Conservation (phyloP, 1,139 yeast genomes). For the Fermentozyma sake region DNA sequence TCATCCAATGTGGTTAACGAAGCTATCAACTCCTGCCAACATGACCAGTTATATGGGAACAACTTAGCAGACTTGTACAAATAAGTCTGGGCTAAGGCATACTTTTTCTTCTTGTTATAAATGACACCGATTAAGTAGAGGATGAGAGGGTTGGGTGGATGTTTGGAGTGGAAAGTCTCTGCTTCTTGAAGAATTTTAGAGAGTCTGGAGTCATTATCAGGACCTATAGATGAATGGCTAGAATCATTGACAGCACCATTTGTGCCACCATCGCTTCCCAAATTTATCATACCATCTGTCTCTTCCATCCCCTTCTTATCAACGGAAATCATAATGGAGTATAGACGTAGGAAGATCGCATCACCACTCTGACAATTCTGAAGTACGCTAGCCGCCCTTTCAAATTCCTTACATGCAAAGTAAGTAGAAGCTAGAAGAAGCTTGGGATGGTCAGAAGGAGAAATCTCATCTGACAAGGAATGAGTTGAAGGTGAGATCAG, state of each 20-base stretch:
- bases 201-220: conserved; percentile 23
- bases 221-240: conserved; percentile 7
- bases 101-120: conserved; percentile 58
- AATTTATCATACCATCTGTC: conserved; percentile 51
- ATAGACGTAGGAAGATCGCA: conserved; percentile 61
- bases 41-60: conserved; percentile 90
- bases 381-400: conserved; percentile 64
- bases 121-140: conserved; percentile 67
- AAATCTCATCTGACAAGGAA: conserved; percentile 8
- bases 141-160: conserved; percentile 52
- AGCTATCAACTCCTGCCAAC: conserved; percentile 79
- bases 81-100: conserved; percentile 52
- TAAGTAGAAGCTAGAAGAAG: conserved; percentile 65
- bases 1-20: conserved; percentile 65
- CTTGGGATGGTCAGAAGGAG: conserved; percentile 27
- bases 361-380: conserved; percentile 49
- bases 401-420: conserved; percentile 83
- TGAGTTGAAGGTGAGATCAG: conserved; percentile 5
- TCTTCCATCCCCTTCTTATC: conserved; percentile 74
- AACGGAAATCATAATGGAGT: conserved; percentile 66
- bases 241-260: conserved; percentile 4
- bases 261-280: conserved; percentile 17
- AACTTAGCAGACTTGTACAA: conserved; percentile 54
- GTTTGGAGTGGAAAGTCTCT: conserved; percentile 20
- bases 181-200: conserved; percentile 41